These are phyloP conservation scores for Phialocephala subalpina DNA, from an alignment of 2,329 filamentous ascomycete species.

Conservation along the genomic window DNA sequence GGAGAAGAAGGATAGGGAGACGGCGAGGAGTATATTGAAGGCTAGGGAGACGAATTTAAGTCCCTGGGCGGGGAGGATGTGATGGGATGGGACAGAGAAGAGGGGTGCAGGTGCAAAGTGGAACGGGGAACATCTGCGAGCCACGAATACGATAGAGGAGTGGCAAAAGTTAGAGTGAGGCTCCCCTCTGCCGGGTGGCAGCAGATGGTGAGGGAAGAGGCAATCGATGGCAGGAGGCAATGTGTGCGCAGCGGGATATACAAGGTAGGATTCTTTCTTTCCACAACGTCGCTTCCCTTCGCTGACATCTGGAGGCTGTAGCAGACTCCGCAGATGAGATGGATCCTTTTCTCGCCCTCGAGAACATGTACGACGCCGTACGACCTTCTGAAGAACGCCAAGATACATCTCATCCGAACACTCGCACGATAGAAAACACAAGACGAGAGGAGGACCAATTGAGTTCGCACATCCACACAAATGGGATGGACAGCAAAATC, in stretches of 20 bases:
- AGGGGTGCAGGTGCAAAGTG: neutral
- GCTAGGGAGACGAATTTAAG: slow-evolving; percentile 52
- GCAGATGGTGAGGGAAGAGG: too few relatives aligned
- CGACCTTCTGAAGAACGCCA: neutral
- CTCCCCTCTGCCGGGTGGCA: too few relatives aligned
- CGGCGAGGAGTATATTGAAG: slow-evolving; percentile 46
- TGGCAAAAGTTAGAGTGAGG: neutral
- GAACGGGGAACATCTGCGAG: neutral
- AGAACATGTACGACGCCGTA: neutral
- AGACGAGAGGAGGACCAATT: neutral
- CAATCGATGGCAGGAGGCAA: too few relatives aligned
- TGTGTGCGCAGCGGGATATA: neutral
- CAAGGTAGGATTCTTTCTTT: neutral
- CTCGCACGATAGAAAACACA: neutral
- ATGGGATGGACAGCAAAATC: neutral
- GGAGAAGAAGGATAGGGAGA: slow-evolving; percentile 30
- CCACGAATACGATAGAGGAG: neutral
- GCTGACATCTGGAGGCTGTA: neutral
- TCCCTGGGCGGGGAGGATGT: slow-evolving; percentile 37
- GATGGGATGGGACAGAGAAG: slow-evolving; percentile 1
- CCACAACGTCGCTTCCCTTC: neutral
- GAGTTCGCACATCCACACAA: neutral
- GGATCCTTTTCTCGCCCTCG: neutral
- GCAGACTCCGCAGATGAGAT: neutral
- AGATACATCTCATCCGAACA: neutral